These are phyloP conservation scores for Parmales sp. DNA, from an alignment of 108 stramenopile species.

Conservation along the genomic window DNA sequence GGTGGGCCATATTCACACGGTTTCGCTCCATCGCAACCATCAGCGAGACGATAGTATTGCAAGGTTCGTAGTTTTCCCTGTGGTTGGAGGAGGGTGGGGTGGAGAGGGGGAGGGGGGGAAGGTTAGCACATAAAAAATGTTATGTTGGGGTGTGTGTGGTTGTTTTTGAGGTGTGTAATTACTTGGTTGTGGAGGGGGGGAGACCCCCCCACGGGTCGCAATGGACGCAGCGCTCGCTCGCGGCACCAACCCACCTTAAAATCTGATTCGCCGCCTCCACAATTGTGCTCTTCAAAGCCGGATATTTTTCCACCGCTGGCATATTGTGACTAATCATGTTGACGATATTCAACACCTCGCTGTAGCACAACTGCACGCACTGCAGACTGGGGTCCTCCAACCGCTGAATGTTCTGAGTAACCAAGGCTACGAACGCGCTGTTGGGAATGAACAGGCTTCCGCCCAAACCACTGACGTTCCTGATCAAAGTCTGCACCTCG, in stretches of 20 bases:
- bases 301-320: conserved; percentile 37
- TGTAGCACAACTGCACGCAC: conserved; percentile 43
- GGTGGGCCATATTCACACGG: conserved; percentile 55
- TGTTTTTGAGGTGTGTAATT: no score
- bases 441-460: conserved; percentile 52
- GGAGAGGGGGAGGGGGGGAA: no score
- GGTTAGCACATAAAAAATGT: no score
- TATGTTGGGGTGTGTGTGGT: no score
- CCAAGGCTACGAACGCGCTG: conserved; percentile 42
- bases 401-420: conserved; percentile 38
- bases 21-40: conserved; percentile 48
- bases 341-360: conserved; percentile 37
- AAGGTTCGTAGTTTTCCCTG: conserved; percentile 14
- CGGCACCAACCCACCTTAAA: no score
- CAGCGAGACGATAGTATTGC: conserved; percentile 37
- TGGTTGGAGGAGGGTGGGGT: no score
- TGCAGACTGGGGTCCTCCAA: conserved; percentile 40
- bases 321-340: conserved; percentile 22
- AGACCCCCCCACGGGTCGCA: no score
- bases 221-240: no score
- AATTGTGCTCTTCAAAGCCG: conserved; percentile 31
- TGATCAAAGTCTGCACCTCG: conserved; percentile 52
- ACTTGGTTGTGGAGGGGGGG: no score
- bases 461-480: conserved; percentile 41
- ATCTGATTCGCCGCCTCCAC: conserved; percentile 28